phyloP scores from a whole-genome alignment of 371 early-diverging fungal species.

The Mortierella sp. region DNA sequence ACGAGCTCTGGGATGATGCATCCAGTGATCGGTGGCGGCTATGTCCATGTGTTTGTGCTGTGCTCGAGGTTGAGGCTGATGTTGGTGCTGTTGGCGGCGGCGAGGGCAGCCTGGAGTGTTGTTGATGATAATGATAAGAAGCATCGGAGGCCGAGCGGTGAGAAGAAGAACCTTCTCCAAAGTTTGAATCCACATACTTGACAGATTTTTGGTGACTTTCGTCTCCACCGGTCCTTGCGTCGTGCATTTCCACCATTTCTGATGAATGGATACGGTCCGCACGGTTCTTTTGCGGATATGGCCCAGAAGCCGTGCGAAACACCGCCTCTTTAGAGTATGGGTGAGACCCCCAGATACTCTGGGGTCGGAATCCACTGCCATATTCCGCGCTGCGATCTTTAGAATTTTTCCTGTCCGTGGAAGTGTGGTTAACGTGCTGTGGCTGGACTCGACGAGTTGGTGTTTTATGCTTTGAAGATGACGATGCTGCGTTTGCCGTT shows the following conservation, averaged over 20 bases:
- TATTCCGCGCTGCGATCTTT: not conserved
- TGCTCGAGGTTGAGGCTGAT: not conserved
- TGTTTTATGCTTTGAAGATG: not conserved
- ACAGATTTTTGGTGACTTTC: not conserved
- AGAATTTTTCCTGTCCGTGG: constrained; percentile 4
- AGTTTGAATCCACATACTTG: not conserved
- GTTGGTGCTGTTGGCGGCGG: not conserved
- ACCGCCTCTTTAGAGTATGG: constrained; percentile 24
- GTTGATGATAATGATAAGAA: not conserved
- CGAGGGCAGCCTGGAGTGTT: constrained; percentile 2
- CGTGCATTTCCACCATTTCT: not conserved
- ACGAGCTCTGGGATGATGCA: not conserved
- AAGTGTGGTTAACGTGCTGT: not conserved
- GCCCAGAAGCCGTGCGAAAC: not conserved
- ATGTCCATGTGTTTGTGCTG: not conserved
- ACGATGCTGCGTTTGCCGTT: not conserved
- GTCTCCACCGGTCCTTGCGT: not conserved
- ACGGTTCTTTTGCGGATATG: constrained; percentile 1
- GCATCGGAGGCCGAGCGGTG: not conserved
- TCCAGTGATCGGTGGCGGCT: too few relatives aligned
- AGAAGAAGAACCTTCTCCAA: not conserved
- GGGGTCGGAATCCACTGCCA: constrained; percentile 22
- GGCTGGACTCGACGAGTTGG: not conserved
- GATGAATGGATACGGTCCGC: not conserved
- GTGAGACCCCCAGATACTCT: constrained; percentile 38